Evolutionary conservation across 2,329 filamentous ascomycete genomes (phyloP), one percentile per base, ranked within the genome.

Genomic region (Fusarium devonianum): DNA sequence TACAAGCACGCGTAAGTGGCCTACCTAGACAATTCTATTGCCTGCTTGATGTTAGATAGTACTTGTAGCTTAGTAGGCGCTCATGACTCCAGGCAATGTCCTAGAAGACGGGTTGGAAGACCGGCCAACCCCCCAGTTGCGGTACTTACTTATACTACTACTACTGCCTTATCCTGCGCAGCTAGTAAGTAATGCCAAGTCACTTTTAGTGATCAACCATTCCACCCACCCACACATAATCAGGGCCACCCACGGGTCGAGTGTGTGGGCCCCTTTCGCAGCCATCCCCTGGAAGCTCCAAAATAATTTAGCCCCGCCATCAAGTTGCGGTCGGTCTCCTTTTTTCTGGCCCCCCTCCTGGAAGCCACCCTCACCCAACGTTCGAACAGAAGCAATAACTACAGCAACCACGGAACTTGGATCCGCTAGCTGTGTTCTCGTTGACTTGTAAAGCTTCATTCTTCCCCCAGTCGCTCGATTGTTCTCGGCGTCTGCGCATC

Each of bases 261-360:
- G 35, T 35, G 48, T 34, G 53, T 53, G 54, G 49, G 30, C 42
- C 40, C 37, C 45, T 42, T 33, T n/a, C 26, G 12, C 28, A 19
- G 21, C 43, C 40, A 35, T 44, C 59, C 58, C 46, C 59, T 64
- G 64, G 56, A 58, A 62, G 62, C 60, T 64, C 66, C 65, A 66
- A 64, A 68, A 71, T 71, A 72, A 72, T 69, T 70, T 67, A 69
- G 69, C 71, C 72, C 71, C 72, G 69, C 71, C 70, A 71, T 73
- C 69, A 63, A 63, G 66, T 69, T 65, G 58, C 66, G 56, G 11
- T 12, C 23, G 11, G 58, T 64, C 67, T 63, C 68, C 67, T 69
- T 70, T 69, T 64, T 62, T 62, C n/a, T n/a, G n/a, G 53, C 63
- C 54, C 55, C 56, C 56, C 63, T 58, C 59, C 56, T 55, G 43